A percentile compares a stretch with the other conserved stretches of the same genome.
phyloP scores from a whole-genome alignment of 2,329 filamentous ascomycete genomes.

The Truncatella angustata region DNA sequence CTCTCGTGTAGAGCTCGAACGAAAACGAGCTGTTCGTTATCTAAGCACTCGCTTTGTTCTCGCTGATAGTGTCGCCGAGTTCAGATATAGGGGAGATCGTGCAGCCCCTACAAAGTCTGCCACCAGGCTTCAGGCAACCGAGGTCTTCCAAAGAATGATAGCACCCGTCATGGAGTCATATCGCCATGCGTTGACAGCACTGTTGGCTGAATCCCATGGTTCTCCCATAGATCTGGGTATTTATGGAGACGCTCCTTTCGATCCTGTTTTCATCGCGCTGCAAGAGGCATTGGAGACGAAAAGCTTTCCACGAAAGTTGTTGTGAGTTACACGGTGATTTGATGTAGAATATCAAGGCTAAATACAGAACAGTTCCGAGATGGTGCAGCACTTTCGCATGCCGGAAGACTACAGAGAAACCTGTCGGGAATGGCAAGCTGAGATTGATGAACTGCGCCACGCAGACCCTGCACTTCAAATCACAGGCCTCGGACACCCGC shows the following conservation, averaged over 20 bases:
- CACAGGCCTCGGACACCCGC: conserved; percentile 16
- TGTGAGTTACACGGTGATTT: conserved; percentile 15
- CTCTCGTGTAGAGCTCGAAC: background rate
- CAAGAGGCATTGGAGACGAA: conserved; percentile 9
- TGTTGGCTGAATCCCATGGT: background rate
- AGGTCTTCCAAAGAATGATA: conserved; percentile 1
- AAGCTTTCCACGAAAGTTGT: conserved; percentile 17
- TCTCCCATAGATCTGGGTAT: conserved; percentile 5
- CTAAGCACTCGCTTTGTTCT: conserved; percentile 20
- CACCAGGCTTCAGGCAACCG: background rate
- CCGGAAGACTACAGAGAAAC: conserved; percentile 14
- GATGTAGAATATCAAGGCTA: conserved; percentile 1
- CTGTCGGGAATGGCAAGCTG: conserved; percentile 21
- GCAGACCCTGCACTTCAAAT: conserved; percentile 18
- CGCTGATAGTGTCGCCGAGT: conserved; percentile 17
- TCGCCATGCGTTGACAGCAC: background rate
- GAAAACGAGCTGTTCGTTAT: conserved; percentile 14
- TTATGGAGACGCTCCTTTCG: conserved; percentile 11
- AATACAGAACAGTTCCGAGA: background rate
- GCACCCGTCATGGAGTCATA: conserved; percentile 4
- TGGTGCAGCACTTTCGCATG: conserved; percentile 8
- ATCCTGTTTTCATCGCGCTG: conserved; percentile 9
- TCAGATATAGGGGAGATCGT: conserved; percentile 1
- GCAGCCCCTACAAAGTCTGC: background rate
- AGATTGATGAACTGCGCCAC: conserved; percentile 22